These are phyloP conservation scores for Rhodomyrtus tomentosa DNA, from an alignment of 345 rosid genomes.

Conservation along the genomic window DNA sequence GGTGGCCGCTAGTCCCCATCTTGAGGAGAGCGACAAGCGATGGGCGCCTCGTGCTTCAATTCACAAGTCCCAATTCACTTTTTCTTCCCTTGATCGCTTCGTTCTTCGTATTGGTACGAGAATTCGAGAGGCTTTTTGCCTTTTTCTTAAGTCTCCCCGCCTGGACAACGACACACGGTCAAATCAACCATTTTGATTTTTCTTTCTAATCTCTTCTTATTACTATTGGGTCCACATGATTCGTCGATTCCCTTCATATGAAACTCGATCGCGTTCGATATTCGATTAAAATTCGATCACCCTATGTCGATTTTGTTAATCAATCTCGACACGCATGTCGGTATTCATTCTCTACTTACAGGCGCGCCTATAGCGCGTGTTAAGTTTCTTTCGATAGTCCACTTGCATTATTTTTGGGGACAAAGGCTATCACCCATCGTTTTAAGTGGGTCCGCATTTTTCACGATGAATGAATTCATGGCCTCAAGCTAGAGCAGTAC, in stretches of 20 bases:
- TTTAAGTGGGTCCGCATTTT: not conserved
- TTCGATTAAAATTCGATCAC: not conserved
- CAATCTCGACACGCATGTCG: too few species aligned
- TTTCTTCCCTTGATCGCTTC: not conserved
- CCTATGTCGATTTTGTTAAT: too few species aligned
- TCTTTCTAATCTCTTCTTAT: not conserved
- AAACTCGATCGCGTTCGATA: not conserved
- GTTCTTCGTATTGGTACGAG: not conserved
- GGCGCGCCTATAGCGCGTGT: not conserved
- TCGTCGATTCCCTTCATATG: not conserved
- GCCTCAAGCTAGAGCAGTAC: too few species aligned
- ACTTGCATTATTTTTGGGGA: not conserved
- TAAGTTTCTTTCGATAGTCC: not conserved
- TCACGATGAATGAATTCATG: not conserved
- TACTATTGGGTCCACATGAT: not conserved
- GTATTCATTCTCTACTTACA: not conserved
- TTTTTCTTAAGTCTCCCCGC: not conserved
- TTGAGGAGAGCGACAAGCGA: not conserved
- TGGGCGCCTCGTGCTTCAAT: not conserved
- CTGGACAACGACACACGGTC: not conserved
- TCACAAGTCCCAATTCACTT: not conserved
- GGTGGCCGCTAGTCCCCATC: not conserved
- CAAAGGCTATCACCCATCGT: not conserved
- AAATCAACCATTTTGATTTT: not conserved
- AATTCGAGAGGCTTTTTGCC: not conserved